Base-by-base conservation (phyloP, 2,329 filamentous ascomycete species). In the Apiospora koreana region DNA sequence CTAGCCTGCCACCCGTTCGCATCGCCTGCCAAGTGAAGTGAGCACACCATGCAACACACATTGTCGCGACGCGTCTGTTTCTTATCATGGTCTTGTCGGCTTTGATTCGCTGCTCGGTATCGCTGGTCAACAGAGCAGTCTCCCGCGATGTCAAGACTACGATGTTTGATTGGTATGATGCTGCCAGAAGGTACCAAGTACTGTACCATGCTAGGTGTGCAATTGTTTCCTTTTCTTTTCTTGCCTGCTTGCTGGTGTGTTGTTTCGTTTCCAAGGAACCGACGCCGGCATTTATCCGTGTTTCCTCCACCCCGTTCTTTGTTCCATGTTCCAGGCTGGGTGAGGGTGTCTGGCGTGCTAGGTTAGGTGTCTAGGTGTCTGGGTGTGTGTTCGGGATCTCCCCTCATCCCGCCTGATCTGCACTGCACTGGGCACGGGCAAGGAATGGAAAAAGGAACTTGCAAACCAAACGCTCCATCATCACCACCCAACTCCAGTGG, bases 251-350 rank as follows among this genome's bases (percentile, higher is more conserved):
- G 38, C 31, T 62, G 54, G 18, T 8, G 31, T 62, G 54, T 62
- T 62, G 54, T 62, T 62, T 62, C 54, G 54, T 62, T 62, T 62
- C 54, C 54, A n/a, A n/a, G 54, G 54, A 38, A 38, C 28, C 54
- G 54, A 58, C 12, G 54, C 31, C 38, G 54, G 54, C 54, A 62
- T 62, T 38, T 21, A n/a, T 35, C 28, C 54, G 54, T 62, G 54
- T 62, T 62, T 62, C 54, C 54, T 62, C 31, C 54, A 38, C 54
- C 54, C 28, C 28, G 7, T 35, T 38, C 54, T 62, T 62, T 62
- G 28, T 38, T 62, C 28, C 18, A 38, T 16, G 54, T 62, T 28
- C 31, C 54, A 62, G 54, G 28, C 18, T 35, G 25, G 18, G 48
- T 54, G 48, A n/a, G n/a, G n/a, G n/a, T n/a, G n/a, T n/a, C n/a